Percentiles rank a stretch among this genome's conserved stretches.
Conservation (phyloP, 495 filamentous ascomycete genomes). For the Tuber brumale region DNA sequence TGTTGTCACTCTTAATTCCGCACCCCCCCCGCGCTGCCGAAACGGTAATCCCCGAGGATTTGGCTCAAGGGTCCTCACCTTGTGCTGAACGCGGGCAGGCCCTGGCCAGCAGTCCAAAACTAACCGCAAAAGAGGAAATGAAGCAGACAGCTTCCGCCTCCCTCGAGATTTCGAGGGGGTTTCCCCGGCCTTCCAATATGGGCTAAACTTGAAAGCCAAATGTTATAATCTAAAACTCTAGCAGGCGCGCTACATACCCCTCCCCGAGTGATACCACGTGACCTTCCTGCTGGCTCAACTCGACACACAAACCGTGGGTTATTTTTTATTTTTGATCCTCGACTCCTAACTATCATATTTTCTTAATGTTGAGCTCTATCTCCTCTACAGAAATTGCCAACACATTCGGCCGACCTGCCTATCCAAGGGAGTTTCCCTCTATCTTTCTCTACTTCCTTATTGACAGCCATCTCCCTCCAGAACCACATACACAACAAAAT, state of each 20-base stretch:
- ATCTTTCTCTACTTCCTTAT: not conserved
- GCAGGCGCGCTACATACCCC: not conserved
- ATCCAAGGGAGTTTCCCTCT: not conserved
- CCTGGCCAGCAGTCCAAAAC: not conserved
- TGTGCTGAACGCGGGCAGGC: not conserved
- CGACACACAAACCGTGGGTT: not conserved
- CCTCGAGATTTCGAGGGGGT: not conserved
- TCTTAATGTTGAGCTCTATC: not conserved
- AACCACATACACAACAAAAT: not conserved
- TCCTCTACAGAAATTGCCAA: not conserved
- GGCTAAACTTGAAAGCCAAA: not conserved
- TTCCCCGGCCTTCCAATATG: not conserved
- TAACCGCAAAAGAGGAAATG: not conserved
- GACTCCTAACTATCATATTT: not conserved
- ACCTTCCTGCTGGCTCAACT: not conserved
- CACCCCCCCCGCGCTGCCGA: too few species aligned
- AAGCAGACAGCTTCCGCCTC: not conserved
- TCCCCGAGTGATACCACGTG: not conserved
- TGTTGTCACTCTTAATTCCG: too few species aligned
- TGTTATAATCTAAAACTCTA: not conserved
- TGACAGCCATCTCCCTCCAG: not conserved
- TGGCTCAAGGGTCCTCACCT: not conserved
- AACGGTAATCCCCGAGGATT: not conserved
- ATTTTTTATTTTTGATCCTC: not conserved
- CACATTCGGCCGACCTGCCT: not conserved